Base-by-base conservation (phyloP, 805 yeast genomes). In the Monosporozyma aquatica region DNA sequence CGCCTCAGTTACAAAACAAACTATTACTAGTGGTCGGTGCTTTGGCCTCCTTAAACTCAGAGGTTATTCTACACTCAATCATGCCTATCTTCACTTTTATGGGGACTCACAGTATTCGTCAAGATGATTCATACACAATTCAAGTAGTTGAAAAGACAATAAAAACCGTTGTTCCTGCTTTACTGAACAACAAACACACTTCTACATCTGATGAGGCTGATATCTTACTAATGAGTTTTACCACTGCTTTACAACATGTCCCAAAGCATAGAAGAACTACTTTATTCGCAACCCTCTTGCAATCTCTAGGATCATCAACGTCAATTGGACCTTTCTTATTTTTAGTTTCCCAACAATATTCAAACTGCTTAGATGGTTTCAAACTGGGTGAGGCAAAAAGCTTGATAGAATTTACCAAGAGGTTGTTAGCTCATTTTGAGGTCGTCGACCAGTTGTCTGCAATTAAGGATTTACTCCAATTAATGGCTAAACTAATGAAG, bases 51-150 rank as follows among this genome's bases (percentile, higher is more conserved):
- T 66, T 92, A 43, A 84, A 90, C 10, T 96, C 97, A 7, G 97
- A 90, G 56, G 76, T 83, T 24, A 87, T 92, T 23, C 68, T 92
- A 42, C 97, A 92, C 65, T 84, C 96, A 2, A 95, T 92, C 7
- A 92, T 92, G 98, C 98, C 98, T n/a, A 90, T 92, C 40, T 92
- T 92, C 69, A 92, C 98, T 1, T 92, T 92, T 55, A 92, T 92
- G 97, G 98, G 98, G 46, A 95, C 97, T 10, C 95, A 87, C 56
- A 89, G 97, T 11, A 76, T 92, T 41, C 81, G 95, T 55, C 96
- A 92, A 65, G 98, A 92, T 61, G 97, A 92, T 62, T 97, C 87
- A 58, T 90, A 85, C 56, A 87, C 97, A 0, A 82, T 82, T 25
- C 84, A 84, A 50, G 97, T 89, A 36, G 87, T 92, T 48, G 95